Percentiles rank a stretch among this genome's conserved stretches.
Conservation (phyloP, 2,329 filamentous ascomycete genomes). For the Diaporthe longicolla region DNA sequence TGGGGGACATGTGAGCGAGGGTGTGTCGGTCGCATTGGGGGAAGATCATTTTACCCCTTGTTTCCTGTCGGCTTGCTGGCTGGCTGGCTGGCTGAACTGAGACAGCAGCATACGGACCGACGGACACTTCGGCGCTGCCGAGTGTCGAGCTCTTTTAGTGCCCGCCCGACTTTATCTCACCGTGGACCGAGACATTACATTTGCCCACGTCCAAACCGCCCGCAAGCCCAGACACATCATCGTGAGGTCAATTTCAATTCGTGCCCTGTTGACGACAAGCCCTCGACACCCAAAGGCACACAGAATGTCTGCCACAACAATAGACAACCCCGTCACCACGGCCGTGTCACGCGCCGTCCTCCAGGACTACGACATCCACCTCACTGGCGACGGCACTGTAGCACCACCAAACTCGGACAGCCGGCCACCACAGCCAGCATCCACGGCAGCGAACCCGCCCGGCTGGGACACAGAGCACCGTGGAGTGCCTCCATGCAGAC, state of each 20-base stretch:
- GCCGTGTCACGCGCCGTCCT: slow-evolving; percentile 45
- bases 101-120: no score
- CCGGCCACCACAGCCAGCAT: slow-evolving; percentile 39
- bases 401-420: slow-evolving; percentile 44
- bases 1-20: slow-evolving; percentile 8
- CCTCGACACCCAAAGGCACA: background rate
- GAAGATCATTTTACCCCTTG: slow-evolving; percentile 6
- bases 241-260: background rate
- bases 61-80: background rate
- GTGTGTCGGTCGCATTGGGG: background rate
- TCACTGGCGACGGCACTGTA: slow-evolving; percentile 43
- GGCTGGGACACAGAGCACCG: slow-evolving; percentile 47
- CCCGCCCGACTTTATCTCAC: background rate
- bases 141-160: slow-evolving; percentile 9
- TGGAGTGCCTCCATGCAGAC: slow-evolving; percentile 49
- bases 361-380: slow-evolving; percentile 50
- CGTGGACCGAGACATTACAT: background rate
- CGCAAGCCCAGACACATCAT: background rate
- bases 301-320: slow-evolving; percentile 47
- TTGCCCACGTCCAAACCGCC: background rate
- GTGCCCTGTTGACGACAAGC: background rate
- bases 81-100: background rate
- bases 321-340: slow-evolving; percentile 46
- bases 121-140: slow-evolving; percentile 6
- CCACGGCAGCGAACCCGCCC: slow-evolving; percentile 46